Percentiles rank a stretch among this genome's conserved stretches.
Conservation (phyloP, 768 basidiomycete genomes). For the Boletus vinaceobasis region DNA sequence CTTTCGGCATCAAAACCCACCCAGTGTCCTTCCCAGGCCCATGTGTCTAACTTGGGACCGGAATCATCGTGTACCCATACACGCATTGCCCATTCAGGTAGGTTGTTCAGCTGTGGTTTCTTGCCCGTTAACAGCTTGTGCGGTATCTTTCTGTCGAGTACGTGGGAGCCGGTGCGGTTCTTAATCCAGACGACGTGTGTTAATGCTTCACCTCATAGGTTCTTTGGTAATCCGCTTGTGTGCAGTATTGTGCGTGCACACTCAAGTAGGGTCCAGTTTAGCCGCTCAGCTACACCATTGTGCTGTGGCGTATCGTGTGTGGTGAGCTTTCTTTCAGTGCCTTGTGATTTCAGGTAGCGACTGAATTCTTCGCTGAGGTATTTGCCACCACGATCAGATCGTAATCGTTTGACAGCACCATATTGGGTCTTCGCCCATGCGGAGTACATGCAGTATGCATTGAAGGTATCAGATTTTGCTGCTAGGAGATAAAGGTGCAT, state of each 20-base stretch:
- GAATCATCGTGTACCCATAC: not conserved
- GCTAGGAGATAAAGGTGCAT: not conserved
- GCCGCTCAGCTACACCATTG: too few species aligned
- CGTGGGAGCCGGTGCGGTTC: not conserved
- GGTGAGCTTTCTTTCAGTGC: not conserved
- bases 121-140: not conserved
- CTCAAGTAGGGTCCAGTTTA: too few species aligned
- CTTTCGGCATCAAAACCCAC: not conserved
- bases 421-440: not conserved
- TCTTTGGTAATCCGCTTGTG: not conserved
- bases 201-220: not conserved
- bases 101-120: too few species aligned
- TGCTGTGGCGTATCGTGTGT: not conserved
- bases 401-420: not conserved
- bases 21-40: not conserved
- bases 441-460: not conserved
- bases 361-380: not conserved
- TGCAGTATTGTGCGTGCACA: not conserved
- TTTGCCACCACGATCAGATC: not conserved
- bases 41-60: not conserved
- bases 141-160: not conserved
- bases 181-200: not conserved
- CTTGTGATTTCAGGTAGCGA: not conserved
- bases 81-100: not conserved
- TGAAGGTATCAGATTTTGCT: not conserved